Evolutionary conservation across 1,284 basidiomycete species (phyloP).

Genomic region (Filobasidium uniguttulatum): DNA sequence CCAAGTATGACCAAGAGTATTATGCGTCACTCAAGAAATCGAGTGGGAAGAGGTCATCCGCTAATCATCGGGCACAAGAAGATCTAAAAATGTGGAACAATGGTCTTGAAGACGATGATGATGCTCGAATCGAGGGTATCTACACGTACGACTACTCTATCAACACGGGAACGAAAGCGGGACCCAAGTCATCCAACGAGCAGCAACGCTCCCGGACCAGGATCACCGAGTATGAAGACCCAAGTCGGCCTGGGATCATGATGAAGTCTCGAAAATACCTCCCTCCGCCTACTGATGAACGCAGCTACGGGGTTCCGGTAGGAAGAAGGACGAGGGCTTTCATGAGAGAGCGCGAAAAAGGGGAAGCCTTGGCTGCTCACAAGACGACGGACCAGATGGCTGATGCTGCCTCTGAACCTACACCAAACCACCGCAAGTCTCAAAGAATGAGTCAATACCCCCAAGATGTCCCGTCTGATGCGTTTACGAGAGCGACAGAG

Average conservation of each 20-base stretch:
- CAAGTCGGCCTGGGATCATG: neutral
- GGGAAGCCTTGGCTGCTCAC: too few species aligned
- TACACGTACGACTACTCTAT: neutral
- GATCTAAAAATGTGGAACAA: neutral
- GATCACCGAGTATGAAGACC: neutral
- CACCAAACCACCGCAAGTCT: too few species aligned
- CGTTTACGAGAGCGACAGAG: too few species aligned
- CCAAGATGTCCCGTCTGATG: too few species aligned
- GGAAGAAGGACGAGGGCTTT: neutral
- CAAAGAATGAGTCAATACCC: too few species aligned
- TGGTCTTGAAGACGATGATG: neutral
- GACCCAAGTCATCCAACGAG: neutral
- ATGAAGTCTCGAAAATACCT: slow-evolving; percentile 1
- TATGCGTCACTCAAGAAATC: neutral
- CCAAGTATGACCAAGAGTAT: neutral
- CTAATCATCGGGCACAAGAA: neutral
- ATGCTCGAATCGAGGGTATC: neutral
- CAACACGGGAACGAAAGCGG: neutral
- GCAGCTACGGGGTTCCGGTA: neutral
- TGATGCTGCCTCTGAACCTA: too few species aligned
- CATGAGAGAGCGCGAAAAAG: neutral
- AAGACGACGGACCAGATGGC: too few species aligned
- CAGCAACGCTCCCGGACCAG: too few species aligned
- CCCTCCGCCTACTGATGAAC: neutral
- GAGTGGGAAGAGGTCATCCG: neutral